Evolutionary conservation across 805 yeast species (phyloP).

Genomic region (Saccharomycopsis amapae): DNA sequence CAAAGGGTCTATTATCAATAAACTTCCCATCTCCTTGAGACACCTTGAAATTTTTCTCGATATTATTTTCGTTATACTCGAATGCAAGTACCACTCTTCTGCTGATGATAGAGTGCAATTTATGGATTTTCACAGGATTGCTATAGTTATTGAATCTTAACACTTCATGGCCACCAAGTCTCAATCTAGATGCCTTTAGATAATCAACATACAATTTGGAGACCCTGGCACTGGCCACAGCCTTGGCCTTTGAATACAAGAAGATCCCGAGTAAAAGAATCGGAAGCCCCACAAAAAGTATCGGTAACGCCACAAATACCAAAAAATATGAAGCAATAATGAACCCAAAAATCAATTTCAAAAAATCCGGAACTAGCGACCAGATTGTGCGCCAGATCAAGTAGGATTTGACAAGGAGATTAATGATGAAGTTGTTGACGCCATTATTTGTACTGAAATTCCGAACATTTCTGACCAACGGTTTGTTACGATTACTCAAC

Average conservation of each 20-base stretch:
- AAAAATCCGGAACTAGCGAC: conserved; percentile 14
- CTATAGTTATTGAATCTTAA: conserved; percentile 7
- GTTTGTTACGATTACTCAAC: no score
- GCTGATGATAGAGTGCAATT: conserved; percentile 6
- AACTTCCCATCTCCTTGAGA: not conserved
- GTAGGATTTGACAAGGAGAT: no score
- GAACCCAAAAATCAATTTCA: conserved; percentile 15
- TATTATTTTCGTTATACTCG: conserved; percentile 16
- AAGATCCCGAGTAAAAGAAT: conserved; percentile 4
- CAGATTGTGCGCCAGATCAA: no score
- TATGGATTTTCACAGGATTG: conserved; percentile 11
- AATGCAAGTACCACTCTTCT: conserved; percentile 14
- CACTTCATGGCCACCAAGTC: conserved; percentile 1
- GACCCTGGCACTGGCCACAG: not conserved
- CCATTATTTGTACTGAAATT: no score
- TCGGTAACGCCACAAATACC: conserved; percentile 16
- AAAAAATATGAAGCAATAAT: conserved; percentile 14
- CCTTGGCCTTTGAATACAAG: conserved; percentile 4
- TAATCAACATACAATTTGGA: conserved; percentile 4
- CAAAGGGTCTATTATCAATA: conserved; percentile 15
- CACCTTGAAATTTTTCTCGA: not conserved
- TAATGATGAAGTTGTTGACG: no score
- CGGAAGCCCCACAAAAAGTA: conserved; percentile 14
- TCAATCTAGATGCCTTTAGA: conserved; percentile 4
- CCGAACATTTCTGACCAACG: no score